A percentile compares a stretch with the other conserved stretches of the same genome.
phyloP scores from a whole-genome alignment of 371 early-diverging fungal species.

The Dichotomocladium elegans region DNA sequence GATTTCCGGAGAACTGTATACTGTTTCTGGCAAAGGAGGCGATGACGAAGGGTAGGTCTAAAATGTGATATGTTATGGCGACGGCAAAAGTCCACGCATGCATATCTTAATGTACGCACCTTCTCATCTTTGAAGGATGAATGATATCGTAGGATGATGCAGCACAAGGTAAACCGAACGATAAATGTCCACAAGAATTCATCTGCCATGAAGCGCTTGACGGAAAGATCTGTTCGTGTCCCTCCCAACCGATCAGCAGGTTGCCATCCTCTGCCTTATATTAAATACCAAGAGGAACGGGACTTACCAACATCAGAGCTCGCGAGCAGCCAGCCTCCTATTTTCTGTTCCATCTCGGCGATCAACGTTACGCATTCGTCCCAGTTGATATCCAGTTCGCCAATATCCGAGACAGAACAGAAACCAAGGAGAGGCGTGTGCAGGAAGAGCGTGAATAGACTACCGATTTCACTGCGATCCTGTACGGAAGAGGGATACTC shows the following conservation, averaged over 20 bases:
- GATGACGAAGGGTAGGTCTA: constrained; percentile 22
- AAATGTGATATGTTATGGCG: background rate
- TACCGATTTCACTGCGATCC: constrained; percentile 81
- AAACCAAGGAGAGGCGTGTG: constrained; percentile 79
- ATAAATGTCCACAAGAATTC: constrained; percentile 86
- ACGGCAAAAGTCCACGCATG: background rate
- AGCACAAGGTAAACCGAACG: constrained; percentile 78
- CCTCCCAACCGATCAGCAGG: no score
- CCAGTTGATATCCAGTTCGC: constrained; percentile 60
- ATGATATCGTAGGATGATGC: constrained; percentile 62
- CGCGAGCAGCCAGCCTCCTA: constrained; percentile 47
- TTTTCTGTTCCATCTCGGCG: constrained; percentile 46
- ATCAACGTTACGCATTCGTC: constrained; percentile 49
- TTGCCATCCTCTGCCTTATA: no score
- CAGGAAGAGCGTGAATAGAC: constrained; percentile 88
- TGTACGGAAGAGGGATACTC: constrained; percentile 80
- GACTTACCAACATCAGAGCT: constrained; percentile 45
- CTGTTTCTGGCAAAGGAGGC: constrained; percentile 34
- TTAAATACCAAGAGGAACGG: no score
- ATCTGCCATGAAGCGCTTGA: constrained; percentile 79
- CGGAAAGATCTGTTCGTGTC: constrained; percentile 54
- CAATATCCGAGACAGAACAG: constrained; percentile 65
- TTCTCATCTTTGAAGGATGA: constrained; percentile 60
- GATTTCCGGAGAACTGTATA: constrained; percentile 33
- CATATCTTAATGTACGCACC: constrained; percentile 24